Percentiles rank a stretch among this genome's conserved stretches.
These are phyloP conservation scores for Coniosporium tulheliwenetii DNA, from an alignment of 2,329 filamentous ascomycete species.

Conservation along the genomic window DNA sequence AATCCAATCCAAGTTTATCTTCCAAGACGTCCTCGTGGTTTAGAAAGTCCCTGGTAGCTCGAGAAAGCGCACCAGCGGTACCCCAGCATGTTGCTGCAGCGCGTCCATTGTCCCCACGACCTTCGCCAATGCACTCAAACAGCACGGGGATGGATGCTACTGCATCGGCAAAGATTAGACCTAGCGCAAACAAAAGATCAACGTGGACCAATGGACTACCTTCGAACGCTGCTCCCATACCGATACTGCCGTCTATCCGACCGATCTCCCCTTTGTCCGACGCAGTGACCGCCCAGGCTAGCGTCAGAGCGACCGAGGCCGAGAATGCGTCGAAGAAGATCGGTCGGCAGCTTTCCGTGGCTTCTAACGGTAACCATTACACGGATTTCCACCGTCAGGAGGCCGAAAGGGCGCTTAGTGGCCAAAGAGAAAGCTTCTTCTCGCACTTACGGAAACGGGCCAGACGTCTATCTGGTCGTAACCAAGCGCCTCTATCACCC, in stretches of 20 bases:
- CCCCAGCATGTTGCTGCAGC: constrained; percentile 23
- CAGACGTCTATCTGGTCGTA: constrained; percentile 77
- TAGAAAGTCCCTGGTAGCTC: constrained; percentile 78
- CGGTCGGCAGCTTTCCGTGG: constrained; percentile 81
- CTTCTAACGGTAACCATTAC: constrained; percentile 86
- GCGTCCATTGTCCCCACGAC: constrained; percentile 25
- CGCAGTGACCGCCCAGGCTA: constrained; percentile 78
- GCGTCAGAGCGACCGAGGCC: constrained; percentile 38
- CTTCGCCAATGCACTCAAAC: constrained; percentile 26
- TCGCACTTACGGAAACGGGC: constrained; percentile 91
- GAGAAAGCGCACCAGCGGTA: constrained; percentile 53
- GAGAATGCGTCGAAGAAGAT: constrained; percentile 76
- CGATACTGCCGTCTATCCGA: constrained; percentile 84
- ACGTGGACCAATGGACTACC: constrained; percentile 78
- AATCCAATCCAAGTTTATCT: constrained; percentile 43
- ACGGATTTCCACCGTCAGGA: constrained; percentile 79
- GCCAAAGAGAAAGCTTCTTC: constrained; percentile 89
- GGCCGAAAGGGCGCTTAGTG: constrained; percentile 79
- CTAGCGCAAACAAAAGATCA: constrained; percentile 60
- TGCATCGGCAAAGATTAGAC: constrained; percentile 34
- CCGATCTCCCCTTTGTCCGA: constrained; percentile 96
- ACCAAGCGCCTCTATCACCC: constrained; percentile 66
- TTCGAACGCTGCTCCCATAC: constrained; percentile 75
- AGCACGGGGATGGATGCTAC: constrained; percentile 22
- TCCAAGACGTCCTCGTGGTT: constrained; percentile 89